These are phyloP conservation scores for Tricholoma matsutake DNA, from an alignment of 768 basidiomycete species.

Conservation along the genomic window DNA sequence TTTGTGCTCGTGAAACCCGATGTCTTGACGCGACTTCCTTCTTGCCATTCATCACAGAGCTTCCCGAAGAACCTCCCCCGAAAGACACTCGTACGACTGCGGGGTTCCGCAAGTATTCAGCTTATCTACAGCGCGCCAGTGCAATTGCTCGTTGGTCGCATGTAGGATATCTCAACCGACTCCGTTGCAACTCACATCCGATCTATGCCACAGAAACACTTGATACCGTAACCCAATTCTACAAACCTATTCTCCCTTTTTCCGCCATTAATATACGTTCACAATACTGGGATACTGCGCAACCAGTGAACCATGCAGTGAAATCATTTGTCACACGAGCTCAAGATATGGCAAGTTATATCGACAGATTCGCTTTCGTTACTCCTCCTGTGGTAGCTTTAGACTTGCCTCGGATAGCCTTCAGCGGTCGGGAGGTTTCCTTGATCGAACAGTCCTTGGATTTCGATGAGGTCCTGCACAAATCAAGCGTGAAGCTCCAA, in stretches of 20 bases:
- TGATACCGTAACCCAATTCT: conserved; percentile 32
- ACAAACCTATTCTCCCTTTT: conserved; percentile 50
- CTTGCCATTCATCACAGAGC: conserved; percentile 51
- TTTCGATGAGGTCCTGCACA: conserved; percentile 73
- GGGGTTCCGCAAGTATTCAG: conserved; percentile 60
- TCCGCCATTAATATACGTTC: conserved; percentile 37
- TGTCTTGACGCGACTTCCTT: conserved; percentile 57
- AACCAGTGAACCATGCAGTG: conserved; percentile 45
- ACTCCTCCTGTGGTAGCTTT: conserved; percentile 76
- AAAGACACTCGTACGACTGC: conserved; percentile 71
- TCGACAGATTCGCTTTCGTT: conserved; percentile 76
- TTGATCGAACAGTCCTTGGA: conserved; percentile 31
- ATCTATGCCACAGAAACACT: conserved; percentile 49
- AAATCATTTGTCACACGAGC: conserved; percentile 64
- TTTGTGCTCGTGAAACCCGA: conserved; percentile 52
- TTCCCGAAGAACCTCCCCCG: conserved; percentile 63
- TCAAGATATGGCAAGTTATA: conserved; percentile 43
- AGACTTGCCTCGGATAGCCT: conserved; percentile 65
- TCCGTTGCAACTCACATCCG: conserved; percentile 56
- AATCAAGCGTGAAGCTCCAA: conserved; percentile 75
- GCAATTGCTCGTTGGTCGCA: conserved; percentile 64
- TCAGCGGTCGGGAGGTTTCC: conserved; percentile 40
- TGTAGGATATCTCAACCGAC: conserved; percentile 67
- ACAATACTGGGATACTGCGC: conserved; percentile 41
- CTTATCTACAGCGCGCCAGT: conserved; percentile 46